Percentiles rank a stretch among this genome's conserved stretches.
Conservation (phyloP, 306 rosid genomes). For the Spatholobus suberectus region DNA sequence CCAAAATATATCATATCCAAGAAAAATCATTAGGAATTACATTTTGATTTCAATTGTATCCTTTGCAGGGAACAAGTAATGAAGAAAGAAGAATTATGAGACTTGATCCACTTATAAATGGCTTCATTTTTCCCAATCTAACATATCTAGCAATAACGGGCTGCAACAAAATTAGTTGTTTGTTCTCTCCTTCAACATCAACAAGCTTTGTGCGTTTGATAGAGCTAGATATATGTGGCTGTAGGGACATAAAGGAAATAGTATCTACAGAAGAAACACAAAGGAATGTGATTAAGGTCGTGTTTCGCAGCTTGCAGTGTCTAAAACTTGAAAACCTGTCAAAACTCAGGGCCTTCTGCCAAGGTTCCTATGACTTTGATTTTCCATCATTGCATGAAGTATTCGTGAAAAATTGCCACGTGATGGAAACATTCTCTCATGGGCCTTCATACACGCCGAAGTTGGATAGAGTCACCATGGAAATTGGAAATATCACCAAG, state of each 20-base stretch:
- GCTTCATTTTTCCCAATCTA: background rate
- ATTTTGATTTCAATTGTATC: background rate
- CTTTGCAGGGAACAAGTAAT: background rate
- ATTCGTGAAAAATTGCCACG: background rate
- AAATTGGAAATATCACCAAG: background rate
- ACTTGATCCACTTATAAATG: background rate
- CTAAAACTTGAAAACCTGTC: background rate
- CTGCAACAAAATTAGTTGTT: background rate
- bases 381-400: background rate
- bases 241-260: slow-evolving; percentile 2
- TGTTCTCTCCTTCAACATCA: background rate
- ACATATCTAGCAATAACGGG: background rate
- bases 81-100: background rate
- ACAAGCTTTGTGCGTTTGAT: background rate
- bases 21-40: no score
- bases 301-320: background rate
- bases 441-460: background rate
- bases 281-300: background rate
- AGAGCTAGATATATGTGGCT: background rate
- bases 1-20: no score
- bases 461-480: background rate
- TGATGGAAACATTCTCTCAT: background rate
- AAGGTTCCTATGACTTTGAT: background rate
- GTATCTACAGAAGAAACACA: background rate
- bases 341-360: background rate